Evolutionary conservation across 371 early-diverging fungal genomes (phyloP), one percentile per base, ranked within the genome.

Genomic region (Haplosporangium sp.): DNA sequence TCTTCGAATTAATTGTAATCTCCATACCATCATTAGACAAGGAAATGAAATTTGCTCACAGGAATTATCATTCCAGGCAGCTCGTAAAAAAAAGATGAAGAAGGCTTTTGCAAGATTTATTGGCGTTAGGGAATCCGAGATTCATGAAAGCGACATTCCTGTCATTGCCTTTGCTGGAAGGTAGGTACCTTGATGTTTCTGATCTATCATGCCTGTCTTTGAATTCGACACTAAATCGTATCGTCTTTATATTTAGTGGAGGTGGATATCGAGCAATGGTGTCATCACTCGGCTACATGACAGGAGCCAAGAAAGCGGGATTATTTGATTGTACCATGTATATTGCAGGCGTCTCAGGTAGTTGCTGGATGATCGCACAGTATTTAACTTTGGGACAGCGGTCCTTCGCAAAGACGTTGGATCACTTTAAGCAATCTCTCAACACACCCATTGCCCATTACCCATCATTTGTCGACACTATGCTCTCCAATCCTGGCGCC

Each of bases 231-330:
- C 0, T 27, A 27, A 27, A 27, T 27, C 27, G 27, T 27, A 27
- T 58, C n/a, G 17, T 58, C 13, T 55, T 15, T 55, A 17, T 34
- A 10, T n/a, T 3, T 63, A 92, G 91, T 63, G 93, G 93, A 27
- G 93, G 93, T 8, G 93, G 93, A 5, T 90, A 87, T 72, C 87
- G 93, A 8, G 91, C 93, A 2, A 92, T 92, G 93, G 66, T 92
- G 4, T 87, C 90, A 11, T 84, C 86, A 17, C 60, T 85, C 37
- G 93, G 91, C 4, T 90, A 88, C 63, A 73, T 90, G 69, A 84
- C 85, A 6, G 89, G 86, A 1, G 86, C 89, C 78, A 75, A 90
- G 52, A 82, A 89, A 20, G 79, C 85, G 1, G 92, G 91, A 19
- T 57, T 86, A 1, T 81, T 86, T 44, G 90, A 90, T 61, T 88